Evolutionary conservation across 2,329 filamentous ascomycete species (phyloP).

Genomic region (Arthrobotrys entomopaga): DNA sequence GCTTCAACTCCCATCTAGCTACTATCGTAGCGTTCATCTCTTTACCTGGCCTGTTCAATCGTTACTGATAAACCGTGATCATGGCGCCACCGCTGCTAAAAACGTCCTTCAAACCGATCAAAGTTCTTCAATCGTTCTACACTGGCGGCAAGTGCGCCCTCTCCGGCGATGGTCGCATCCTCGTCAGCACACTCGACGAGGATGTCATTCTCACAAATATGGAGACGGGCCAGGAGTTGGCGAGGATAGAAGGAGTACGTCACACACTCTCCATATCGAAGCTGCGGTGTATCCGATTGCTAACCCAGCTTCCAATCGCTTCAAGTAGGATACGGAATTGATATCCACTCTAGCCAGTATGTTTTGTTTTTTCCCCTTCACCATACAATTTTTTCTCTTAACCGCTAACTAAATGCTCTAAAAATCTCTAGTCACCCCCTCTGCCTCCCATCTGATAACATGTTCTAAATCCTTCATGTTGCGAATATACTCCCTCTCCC

Average conservation of each 20-base stretch:
- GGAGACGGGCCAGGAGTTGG: constrained; percentile 81
- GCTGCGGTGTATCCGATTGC: constrained; percentile 46
- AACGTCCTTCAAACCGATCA: constrained; percentile 86
- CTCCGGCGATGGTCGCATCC: constrained; percentile 80
- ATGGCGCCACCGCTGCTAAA: constrained; percentile 68
- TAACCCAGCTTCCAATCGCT: constrained; percentile 1
- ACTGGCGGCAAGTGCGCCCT: constrained; percentile 89
- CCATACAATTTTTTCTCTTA: neutral
- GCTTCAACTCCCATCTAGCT: neutral
- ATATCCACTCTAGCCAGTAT: constrained; percentile 78
- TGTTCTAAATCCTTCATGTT: constrained; percentile 96
- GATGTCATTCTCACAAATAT: constrained; percentile 89
- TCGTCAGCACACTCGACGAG: constrained; percentile 90
- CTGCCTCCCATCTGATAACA: constrained; percentile 84
- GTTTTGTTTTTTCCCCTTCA: constrained; percentile 62
- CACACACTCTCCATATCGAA: neutral
- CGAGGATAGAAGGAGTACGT: constrained; percentile 82
- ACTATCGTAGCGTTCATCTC: neutral
- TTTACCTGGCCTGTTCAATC: neutral
- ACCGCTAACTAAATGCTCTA: constrained; percentile 53
- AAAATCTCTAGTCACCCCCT: constrained; percentile 78
- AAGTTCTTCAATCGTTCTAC: constrained; percentile 90
- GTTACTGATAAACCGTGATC: neutral
- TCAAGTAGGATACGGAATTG: constrained; percentile 75
- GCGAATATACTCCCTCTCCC: constrained; percentile 82